Base-by-base conservation (phyloP, 2,329 filamentous ascomycete genomes). In the Allantophomopsis cytisporea region DNA sequence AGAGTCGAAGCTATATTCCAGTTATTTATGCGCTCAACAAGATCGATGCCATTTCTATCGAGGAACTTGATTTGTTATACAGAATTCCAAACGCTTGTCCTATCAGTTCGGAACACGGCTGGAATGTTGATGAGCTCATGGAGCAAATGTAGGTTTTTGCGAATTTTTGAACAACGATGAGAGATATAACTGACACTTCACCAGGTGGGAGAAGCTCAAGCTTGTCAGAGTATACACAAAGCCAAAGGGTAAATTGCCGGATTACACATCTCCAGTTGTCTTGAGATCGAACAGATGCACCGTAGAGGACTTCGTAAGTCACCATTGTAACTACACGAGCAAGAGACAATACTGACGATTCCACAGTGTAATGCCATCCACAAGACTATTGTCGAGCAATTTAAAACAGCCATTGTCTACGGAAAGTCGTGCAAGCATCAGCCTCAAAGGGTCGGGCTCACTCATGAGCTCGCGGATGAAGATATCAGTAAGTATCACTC, bases 21-120 rank as follows among this genome's bases (percentile, higher is more conserved):
- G 91, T 96, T 47, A 85, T 98, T 40, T 98, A 98, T 64, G 91
- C 93, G 33, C 72, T 98, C 53, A 98, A 98, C 74, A 98, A 98
- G 69, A 98, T 98, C 51, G 91, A 98, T 62, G 78, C 88, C 40
- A 96, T 98, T 59, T 89, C 85, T 38, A 96, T 98, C 51, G 89
- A 98, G 63, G 91, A 98, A 63, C 71, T 98, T 45, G 91, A 98
- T 62, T 67, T 98, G 44, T 71, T 98, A 20, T 96, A 98, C 64
- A 80, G 89, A 33, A 98, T 98, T 49, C 91, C 91, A 37, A 94
- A 96, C 58, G 87, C 91, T 12, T 91, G 91, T 43, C 91, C 91
- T 20, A 96, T 98, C 63, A 95, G 88, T 58, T 91, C 89, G 23
- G 91, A 98, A 64, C 82, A 89, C 57, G 91, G 91, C 41, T 98